These are phyloP conservation scores for Cyberlindnera euphorbiiphila DNA, from an alignment of 805 yeast genomes.

Conservation along the genomic window DNA sequence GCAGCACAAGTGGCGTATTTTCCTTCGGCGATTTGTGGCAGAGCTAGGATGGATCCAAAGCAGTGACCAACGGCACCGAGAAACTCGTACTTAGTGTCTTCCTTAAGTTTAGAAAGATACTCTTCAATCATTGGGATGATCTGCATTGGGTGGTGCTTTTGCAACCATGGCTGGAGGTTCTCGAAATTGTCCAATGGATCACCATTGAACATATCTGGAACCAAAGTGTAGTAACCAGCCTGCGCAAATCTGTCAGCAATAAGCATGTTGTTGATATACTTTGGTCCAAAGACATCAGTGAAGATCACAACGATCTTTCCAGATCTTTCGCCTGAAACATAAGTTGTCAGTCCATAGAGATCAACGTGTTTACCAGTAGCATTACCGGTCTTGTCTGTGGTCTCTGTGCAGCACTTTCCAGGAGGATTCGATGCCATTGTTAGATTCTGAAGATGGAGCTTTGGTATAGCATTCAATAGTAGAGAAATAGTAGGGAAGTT, in stretches of 20 bases:
- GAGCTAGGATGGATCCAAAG: conserved; percentile 70
- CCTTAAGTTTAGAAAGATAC: conserved; percentile 42
- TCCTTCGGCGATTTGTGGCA: conserved; percentile 43
- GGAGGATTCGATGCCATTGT: conserved; percentile 47
- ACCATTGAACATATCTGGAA: conserved; percentile 68
- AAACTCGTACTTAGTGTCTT: conserved; percentile 40
- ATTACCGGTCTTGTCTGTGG: conserved; percentile 42
- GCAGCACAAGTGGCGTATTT: conserved; percentile 53
- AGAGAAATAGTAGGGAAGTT: too few species aligned
- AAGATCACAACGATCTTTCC: conserved; percentile 55
- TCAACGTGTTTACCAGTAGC: conserved; percentile 40
- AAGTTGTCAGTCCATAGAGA: conserved; percentile 41
- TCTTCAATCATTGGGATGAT: conserved; percentile 44
- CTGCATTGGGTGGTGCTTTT: conserved; percentile 42
- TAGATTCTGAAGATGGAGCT: background rate
- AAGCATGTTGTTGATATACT: conserved; percentile 50
- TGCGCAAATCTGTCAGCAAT: conserved; percentile 65
- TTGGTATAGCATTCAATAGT: too few species aligned
- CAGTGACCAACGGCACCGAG: conserved; percentile 72
- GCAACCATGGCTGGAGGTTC: conserved; percentile 44
- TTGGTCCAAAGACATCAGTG: conserved; percentile 68
- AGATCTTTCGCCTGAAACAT: conserved; percentile 39
- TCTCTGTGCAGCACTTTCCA: conserved; percentile 22
- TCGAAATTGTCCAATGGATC: conserved; percentile 32
- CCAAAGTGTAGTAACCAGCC: conserved; percentile 57